Conservation (phyloP, 208 protist species). For the Leishmania gerbilli region DNA sequence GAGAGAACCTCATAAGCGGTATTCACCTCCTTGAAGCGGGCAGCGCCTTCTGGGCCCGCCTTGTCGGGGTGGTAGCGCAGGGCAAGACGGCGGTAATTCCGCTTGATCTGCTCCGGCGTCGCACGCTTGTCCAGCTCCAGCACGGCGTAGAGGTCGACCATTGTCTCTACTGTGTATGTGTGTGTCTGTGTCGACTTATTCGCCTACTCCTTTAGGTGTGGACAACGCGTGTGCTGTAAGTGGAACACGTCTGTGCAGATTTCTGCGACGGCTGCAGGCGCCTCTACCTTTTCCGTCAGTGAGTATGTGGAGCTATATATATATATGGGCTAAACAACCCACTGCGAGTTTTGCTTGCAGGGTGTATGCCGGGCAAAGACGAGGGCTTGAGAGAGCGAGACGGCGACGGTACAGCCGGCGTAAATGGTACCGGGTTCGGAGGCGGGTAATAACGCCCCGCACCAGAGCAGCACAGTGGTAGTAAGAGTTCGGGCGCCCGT, state of each 20-base stretch:
- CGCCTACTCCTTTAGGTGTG: not conserved
- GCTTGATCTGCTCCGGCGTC: slow-evolving; percentile 81
- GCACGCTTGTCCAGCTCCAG: slow-evolving; percentile 71
- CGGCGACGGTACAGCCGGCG: not conserved
- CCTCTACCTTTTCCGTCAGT: not conserved
- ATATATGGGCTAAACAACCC: not conserved
- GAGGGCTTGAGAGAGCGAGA: not conserved
- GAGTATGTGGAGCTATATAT: not conserved
- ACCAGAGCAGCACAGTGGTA: not conserved
- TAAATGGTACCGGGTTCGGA: not conserved
- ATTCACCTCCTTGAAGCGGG: slow-evolving; percentile 83
- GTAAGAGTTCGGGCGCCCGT: not conserved
- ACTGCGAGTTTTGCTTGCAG: not conserved
- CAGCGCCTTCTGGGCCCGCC: slow-evolving; percentile 58
- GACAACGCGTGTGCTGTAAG: not conserved
- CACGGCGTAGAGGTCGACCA: slow-evolving; percentile 68
- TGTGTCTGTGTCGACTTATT: not conserved
- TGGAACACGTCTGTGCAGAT: not conserved
- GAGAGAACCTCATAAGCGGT: slow-evolving; percentile 96
- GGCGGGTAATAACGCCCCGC: not conserved
- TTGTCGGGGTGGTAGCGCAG: slow-evolving; percentile 90
- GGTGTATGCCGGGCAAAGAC: not conserved
- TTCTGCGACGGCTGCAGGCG: not conserved
- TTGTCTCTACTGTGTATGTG: slow-evolving; percentile 11
- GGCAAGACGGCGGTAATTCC: slow-evolving; percentile 75